These are phyloP conservation scores for Arachis hypogaea DNA, from an alignment of 306 rosid genomes.

Conservation along the genomic window DNA sequence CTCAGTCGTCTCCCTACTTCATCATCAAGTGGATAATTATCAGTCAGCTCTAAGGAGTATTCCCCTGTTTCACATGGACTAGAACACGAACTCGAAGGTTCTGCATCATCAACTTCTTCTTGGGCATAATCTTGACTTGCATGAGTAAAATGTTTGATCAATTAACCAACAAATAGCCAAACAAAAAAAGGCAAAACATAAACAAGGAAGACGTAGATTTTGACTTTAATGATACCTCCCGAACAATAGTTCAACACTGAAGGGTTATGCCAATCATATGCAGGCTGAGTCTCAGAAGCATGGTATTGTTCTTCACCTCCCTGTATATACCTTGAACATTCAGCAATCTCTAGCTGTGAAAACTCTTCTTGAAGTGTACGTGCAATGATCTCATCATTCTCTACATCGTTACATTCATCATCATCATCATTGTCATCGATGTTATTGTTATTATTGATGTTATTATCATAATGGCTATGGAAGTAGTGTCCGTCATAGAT, in stretches of 20 bases:
- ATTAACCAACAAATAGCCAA: slow-evolving; percentile 27
- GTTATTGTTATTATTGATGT: too few species aligned
- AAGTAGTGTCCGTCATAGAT: slow-evolving; percentile 45
- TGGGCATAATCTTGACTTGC: slow-evolving; percentile 48
- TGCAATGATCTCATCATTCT: slow-evolving; percentile 79
- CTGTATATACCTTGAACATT: slow-evolving; percentile 47
- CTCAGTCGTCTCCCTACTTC: slow-evolving; percentile 61
- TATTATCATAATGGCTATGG: slow-evolving; percentile 52
- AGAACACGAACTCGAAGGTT: slow-evolving; percentile 65
- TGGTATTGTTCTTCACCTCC: slow-evolving; percentile 54
- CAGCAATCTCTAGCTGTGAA: slow-evolving; percentile 58
- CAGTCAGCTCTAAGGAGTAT: slow-evolving; percentile 45
- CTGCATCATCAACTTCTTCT: slow-evolving; percentile 46
- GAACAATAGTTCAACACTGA: slow-evolving; percentile 48
- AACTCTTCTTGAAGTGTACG: slow-evolving; percentile 75
- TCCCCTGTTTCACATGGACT: slow-evolving; percentile 60
- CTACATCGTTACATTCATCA: slow-evolving; percentile 51
- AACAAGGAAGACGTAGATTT: slow-evolving; percentile 16
- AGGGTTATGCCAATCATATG: slow-evolving; percentile 57
- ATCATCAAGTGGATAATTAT: slow-evolving; percentile 51
- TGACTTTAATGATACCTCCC: slow-evolving; percentile 46
- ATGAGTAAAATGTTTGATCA: slow-evolving; percentile 23
- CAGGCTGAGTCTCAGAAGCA: slow-evolving; percentile 40
- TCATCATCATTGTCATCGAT: not conserved
- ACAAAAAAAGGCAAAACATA: slow-evolving; percentile 9